Base-by-base conservation (phyloP, 106 monocot genomes). In the Acanthochlamys bracteata region DNA sequence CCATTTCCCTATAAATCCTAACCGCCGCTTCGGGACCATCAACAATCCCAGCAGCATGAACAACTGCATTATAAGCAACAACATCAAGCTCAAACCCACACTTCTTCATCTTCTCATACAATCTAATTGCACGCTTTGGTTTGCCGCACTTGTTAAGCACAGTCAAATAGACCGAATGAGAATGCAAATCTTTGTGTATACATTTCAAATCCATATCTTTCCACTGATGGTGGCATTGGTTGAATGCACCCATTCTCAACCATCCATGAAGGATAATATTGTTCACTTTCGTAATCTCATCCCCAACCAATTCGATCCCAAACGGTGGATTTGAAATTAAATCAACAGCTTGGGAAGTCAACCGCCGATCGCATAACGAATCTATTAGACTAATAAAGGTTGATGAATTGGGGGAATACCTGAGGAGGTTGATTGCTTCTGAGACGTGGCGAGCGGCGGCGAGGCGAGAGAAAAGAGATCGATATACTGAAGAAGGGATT, bases 201-300 rank as follows among this genome's bases (percentile, higher is more conserved):
- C 72, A 54, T 0, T 56, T 57, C 10, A 20, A 45, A 39, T 89
- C 83, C 88, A 77, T 91, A 27, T 76, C 80, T 55, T 67, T 63
- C 96, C 86, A 91, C 70, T 79, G 80, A 8, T 72, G 70, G 58
- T 74, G 73, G 74, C 84, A 89, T 21, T 59, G 56, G 64, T 64
- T 51, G 71, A 74, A 98, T 60, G 64, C 69, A 15, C 77, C 39
- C 78, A 85, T 57, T 71, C 83, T 91, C 41, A 74, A 63, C 91
- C 91, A 98, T 13, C 96, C 96, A 0, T 74, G 79, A 25, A 98
- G 91, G 54, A 98, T 55, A 57, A 98, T 66, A 78, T 98, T 98
- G 66, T 92, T 42, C 24, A 66, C 70, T 68, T 98, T 98, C 41
- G 85, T 83, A 46, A 72, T 81, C 3, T 49, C 49, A 1, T 14